phyloP scores from a whole-genome alignment of 345 rosid genomes.

The Gossypium sturtianum region DNA sequence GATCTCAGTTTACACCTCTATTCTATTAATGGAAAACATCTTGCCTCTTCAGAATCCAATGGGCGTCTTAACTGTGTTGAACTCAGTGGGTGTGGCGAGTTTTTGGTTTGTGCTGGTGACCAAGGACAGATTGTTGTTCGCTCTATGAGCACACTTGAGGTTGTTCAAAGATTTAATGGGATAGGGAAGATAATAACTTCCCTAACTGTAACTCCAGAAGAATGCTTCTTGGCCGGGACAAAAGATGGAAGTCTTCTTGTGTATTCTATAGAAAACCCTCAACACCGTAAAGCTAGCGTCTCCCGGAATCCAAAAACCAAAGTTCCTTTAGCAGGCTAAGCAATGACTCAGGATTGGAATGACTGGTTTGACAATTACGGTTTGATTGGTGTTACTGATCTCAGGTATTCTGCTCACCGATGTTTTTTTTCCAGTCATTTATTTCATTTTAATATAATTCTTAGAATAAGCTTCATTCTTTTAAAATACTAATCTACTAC shows the following conservation, averaged over 20 bases:
- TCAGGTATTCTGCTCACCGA: conserved; percentile 25
- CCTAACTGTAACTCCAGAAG: conserved; percentile 76
- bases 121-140: conserved; percentile 89
- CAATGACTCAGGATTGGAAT: conserved; percentile 11
- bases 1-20: conserved; percentile 88
- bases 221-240: conserved; percentile 92
- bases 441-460: background rate
- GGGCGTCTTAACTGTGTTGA: conserved; percentile 90
- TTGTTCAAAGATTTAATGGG: conserved; percentile 65
- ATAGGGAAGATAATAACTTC: conserved; percentile 79
- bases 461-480: background rate
- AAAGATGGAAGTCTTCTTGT: conserved; percentile 92
- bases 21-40: conserved; percentile 90
- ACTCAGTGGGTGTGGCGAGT: conserved; percentile 81
- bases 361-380: conserved; percentile 2
- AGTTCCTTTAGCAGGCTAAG: conserved; percentile 36
- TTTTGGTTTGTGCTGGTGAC: conserved; percentile 91
- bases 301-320: conserved; percentile 49
- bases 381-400: conserved; percentile 7
- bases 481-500: background rate
- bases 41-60: conserved; percentile 81
- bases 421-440: background rate
- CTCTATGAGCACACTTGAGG: conserved; percentile 86
- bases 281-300: conserved; percentile 41
- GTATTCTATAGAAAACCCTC: conserved; percentile 83